phyloP scores from a whole-genome alignment of 352 stramenopile species.

The Globisporangium polare region DNA sequence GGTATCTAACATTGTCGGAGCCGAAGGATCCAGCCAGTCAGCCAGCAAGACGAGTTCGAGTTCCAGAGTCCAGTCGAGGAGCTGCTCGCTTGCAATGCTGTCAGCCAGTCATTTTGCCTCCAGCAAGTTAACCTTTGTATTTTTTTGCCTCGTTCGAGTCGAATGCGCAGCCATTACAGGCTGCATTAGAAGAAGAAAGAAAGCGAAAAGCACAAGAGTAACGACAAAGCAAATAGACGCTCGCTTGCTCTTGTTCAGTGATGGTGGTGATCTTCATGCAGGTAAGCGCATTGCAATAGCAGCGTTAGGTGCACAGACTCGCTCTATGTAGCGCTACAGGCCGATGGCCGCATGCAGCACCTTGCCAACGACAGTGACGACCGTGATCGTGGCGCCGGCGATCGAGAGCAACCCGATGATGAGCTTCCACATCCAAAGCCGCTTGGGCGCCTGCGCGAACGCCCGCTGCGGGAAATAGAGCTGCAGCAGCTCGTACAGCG shows the following conservation, averaged over 20 bases:
- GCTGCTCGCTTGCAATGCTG: neutral
- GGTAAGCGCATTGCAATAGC: too few relatives aligned
- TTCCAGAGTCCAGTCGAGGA: neutral
- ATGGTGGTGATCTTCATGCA: too few relatives aligned
- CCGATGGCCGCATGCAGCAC: slow-evolving; percentile 8
- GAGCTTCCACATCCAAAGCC: slow-evolving; percentile 72
- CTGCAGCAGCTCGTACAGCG: slow-evolving; percentile 58
- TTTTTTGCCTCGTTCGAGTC: neutral
- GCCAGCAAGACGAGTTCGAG: neutral
- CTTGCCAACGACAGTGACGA: slow-evolving; percentile 1
- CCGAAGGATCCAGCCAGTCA: neutral
- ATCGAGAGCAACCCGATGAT: slow-evolving; percentile 20
- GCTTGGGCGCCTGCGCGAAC: slow-evolving; percentile 51
- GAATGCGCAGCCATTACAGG: neutral
- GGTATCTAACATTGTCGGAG: slow-evolving; percentile 17
- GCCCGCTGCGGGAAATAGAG: slow-evolving; percentile 58
- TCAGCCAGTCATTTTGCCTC: neutral
- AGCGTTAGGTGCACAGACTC: neutral
- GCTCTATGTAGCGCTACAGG: neutral
- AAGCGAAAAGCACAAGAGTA: slow-evolving; percentile 8
- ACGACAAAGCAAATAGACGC: slow-evolving; percentile 2
- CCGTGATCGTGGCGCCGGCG: neutral
- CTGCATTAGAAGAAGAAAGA: slow-evolving; percentile 11
- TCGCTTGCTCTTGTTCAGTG: slow-evolving; percentile 4
- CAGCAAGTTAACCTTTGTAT: slow-evolving; percentile 19